Evolutionary conservation across 2,329 filamentous ascomycete species (phyloP), one percentile per base, ranked within the genome.

Genomic region (Colletotrichum horii): DNA sequence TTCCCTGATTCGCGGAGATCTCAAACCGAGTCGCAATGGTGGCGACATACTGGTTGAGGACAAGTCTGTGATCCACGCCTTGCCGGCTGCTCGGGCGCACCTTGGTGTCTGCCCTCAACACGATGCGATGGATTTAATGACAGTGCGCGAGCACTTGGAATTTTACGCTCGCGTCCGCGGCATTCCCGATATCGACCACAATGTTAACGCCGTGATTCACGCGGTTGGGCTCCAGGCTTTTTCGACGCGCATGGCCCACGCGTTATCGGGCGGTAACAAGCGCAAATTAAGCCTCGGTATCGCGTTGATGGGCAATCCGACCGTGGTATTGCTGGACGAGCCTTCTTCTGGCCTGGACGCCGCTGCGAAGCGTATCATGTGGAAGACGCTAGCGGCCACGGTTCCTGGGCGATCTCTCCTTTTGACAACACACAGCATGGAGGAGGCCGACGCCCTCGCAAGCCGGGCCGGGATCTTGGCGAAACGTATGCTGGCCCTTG

Each of bases 381-480:
- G 96, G 96, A 92, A 92, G 72, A 98, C 96, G 0, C 88, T 98
- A 1, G 91, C 91, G 5, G 90, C 92, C 2, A 93, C 96, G 5
- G 93, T 94, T 0, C 90, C 92, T 0, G 95, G 95, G 0, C 91
- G 96, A n/a, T 94, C 93, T 0, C 91, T 98, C 19, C 88, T 98
- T 3, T 89, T 98, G 22, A 98, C 96, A 0, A 98, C 96, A 0
- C 96, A 98, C 83, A 95, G 92, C 65, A 98, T 98, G 96, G 96
- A 98, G 83, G 96, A 98, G 85, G 96, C 96, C 1, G 95, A 98
- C 80, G 96, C 96, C 1, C 88, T 98, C 4, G 96, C 96, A 0
- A 92, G 92, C 34, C 90, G 95, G 2, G 95, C 94, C 0, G 96
- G 95, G 15, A 98, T 98, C 78, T 92, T 98, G 85, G 95, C 96